These are phyloP conservation scores for Paraurostyla sp. DNA, from an alignment of 73 alveolate species.

Conservation along the genomic window DNA sequence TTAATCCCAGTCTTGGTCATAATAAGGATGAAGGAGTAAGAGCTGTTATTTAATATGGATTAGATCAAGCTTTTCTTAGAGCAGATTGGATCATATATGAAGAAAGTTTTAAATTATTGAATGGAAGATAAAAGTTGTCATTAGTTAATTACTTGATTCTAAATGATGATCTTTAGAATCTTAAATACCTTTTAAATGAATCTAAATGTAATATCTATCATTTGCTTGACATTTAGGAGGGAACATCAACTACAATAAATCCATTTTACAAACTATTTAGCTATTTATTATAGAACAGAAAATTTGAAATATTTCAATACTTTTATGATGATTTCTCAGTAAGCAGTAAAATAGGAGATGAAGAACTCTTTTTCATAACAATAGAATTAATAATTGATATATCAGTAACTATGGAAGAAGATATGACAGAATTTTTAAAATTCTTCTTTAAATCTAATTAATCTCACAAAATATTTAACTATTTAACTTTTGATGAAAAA, in stretches of 20 bases:
- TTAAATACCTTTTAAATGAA: not conserved
- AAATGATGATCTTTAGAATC: not conserved
- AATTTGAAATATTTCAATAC: not conserved
- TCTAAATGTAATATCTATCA: not conserved
- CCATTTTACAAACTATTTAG: conserved; percentile 25
- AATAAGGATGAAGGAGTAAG: no score
- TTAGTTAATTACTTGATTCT: not conserved
- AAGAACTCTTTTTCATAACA: not conserved
- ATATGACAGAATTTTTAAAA: not conserved
- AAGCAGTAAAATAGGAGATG: not conserved
- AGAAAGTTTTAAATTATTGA: not conserved
- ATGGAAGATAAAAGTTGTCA: not conserved
- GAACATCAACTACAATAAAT: conserved; percentile 30
- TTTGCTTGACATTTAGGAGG: not conserved
- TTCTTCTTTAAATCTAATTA: not conserved
- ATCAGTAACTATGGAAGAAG: not conserved
- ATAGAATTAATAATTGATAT: not conserved
- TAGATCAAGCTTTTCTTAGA: not conserved
- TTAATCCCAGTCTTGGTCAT: no score
- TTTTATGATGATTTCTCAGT: not conserved
- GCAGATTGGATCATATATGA: not conserved
- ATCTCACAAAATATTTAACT: not conserved
- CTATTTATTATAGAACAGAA: not conserved
- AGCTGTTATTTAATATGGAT: no score
- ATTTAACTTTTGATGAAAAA: conserved; percentile 7